phyloP scores from a whole-genome alignment of 176 grass and related monocot species.

The Ananas comosus region DNA sequence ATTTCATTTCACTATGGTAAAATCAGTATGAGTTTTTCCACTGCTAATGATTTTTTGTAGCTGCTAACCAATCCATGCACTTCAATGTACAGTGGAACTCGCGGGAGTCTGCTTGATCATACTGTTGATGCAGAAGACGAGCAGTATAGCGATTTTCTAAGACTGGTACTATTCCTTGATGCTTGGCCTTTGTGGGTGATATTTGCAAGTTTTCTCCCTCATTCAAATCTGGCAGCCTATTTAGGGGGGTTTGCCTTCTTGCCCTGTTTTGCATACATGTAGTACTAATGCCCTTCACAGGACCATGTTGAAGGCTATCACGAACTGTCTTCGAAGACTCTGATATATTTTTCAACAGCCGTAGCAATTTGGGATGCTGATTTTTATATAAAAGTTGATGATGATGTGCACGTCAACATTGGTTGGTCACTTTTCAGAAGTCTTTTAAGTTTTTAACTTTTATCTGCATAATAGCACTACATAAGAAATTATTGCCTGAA shows the following conservation, averaged over 20 bases:
- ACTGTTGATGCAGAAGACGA: slow-evolving; percentile 45
- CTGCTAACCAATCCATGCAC: neutral
- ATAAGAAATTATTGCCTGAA: no score
- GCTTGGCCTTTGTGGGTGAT: neutral
- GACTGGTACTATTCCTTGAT: slow-evolving; percentile 40
- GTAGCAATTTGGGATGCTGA: slow-evolving; percentile 59
- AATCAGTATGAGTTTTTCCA: no score
- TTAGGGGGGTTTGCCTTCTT: neutral
- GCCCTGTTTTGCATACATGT: neutral
- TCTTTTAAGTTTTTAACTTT: slow-evolving; percentile 7
- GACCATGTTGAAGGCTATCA: slow-evolving; percentile 50
- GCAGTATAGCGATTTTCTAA: slow-evolving; percentile 50
- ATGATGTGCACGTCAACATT: slow-evolving; percentile 70
- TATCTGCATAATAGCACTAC: neutral
- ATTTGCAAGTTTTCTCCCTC: slow-evolving; percentile 1
- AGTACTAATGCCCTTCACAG: slow-evolving; percentile 18
- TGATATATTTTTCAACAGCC: slow-evolving; percentile 56
- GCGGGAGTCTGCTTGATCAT: slow-evolving; percentile 34
- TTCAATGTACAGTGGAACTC: slow-evolving; percentile 18
- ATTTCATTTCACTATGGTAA: no score
- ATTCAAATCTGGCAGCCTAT: neutral
- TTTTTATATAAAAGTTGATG: slow-evolving; percentile 74
- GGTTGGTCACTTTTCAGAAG: slow-evolving; percentile 22
- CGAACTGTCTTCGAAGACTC: slow-evolving; percentile 44
- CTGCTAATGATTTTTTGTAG: no score